phyloP scores from a whole-genome alignment of 306 rosid genomes.

The Macrotyloma uniflorum region DNA sequence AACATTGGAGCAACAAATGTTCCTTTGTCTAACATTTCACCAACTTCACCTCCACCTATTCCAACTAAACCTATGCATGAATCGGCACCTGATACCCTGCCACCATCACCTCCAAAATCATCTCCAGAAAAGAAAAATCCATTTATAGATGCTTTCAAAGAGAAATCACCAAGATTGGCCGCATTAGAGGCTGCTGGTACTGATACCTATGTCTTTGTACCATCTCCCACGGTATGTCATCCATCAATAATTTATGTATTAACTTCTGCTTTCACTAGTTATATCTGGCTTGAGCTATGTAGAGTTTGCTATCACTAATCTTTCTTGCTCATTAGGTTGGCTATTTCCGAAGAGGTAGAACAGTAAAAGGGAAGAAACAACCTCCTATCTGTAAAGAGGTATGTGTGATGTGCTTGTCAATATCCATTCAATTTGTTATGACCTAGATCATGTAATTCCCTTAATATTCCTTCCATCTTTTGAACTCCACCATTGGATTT shows the following conservation, averaged over 20 bases:
- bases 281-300: constrained; percentile 25
- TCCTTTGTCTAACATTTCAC: constrained; percentile 76
- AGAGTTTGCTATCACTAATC: constrained; percentile 29
- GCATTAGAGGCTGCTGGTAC: constrained; percentile 86
- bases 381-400: constrained; percentile 95
- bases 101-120: constrained; percentile 60
- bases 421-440: constrained; percentile 22
- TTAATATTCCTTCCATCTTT: not conserved
- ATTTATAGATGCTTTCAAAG: constrained; percentile 48
- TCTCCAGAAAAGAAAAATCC: constrained; percentile 65
- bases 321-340: constrained; percentile 65
- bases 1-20: constrained; percentile 68
- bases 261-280: not conserved
- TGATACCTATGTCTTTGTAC: constrained; percentile 57
- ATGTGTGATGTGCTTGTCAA: constrained; percentile 34
- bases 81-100: constrained; percentile 54
- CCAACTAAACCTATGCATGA: constrained; percentile 80
- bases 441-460: constrained; percentile 24
- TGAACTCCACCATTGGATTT: constrained; percentile 22
- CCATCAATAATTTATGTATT: not conserved
- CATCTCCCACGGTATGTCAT: constrained; percentile 78
- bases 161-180: constrained; percentile 69
- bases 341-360: constrained; percentile 81
- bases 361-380: constrained; percentile 77
- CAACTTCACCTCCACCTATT: constrained; percentile 75